A percentile compares a stretch with the other conserved stretches of the same genome.
Evolutionary conservation across 371 early-diverging fungal genomes (phyloP).

Genomic region (Syncephalastrum monosporum): DNA sequence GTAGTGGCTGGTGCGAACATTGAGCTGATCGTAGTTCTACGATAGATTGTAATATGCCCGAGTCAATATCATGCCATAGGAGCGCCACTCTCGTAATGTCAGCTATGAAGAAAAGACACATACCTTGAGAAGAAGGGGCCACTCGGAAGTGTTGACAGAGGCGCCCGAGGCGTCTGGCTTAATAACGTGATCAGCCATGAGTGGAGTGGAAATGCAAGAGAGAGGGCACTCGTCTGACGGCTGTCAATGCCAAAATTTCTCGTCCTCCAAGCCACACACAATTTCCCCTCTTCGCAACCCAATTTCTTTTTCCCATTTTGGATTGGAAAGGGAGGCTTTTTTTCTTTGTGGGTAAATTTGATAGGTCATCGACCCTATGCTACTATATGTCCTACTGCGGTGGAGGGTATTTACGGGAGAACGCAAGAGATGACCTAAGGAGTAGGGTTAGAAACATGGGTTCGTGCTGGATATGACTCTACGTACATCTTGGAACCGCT

Average conservation of each 20-base stretch:
- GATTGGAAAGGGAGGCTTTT: too few species aligned
- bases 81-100: slow-evolving; percentile 1
- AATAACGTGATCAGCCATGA: slow-evolving; percentile 52
- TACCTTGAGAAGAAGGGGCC: slow-evolving; percentile 96
- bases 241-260: too few species aligned
- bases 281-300: too few species aligned
- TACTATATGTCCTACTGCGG: too few species aligned
- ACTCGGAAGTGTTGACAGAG: slow-evolving; percentile 87
- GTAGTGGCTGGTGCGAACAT: slow-evolving; percentile 97
- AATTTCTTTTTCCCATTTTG: too few species aligned
- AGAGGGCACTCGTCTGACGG: too few species aligned
- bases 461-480: not conserved
- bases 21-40: slow-evolving; percentile 97
- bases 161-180: slow-evolving; percentile 78
- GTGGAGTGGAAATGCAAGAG: too few species aligned
- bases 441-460: not conserved
- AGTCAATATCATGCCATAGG: not conserved
- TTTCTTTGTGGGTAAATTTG: too few species aligned
- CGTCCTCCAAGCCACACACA: too few species aligned
- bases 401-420: slow-evolving; percentile 17
- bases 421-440: slow-evolving; percentile 17
- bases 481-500: slow-evolving; percentile 55
- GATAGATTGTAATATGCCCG: slow-evolving; percentile 6
- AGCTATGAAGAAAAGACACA: not conserved
- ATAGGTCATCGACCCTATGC: too few species aligned